These are phyloP conservation scores for Limtongia smithiae DNA, from an alignment of 805 yeast genomes.

Conservation along the genomic window DNA sequence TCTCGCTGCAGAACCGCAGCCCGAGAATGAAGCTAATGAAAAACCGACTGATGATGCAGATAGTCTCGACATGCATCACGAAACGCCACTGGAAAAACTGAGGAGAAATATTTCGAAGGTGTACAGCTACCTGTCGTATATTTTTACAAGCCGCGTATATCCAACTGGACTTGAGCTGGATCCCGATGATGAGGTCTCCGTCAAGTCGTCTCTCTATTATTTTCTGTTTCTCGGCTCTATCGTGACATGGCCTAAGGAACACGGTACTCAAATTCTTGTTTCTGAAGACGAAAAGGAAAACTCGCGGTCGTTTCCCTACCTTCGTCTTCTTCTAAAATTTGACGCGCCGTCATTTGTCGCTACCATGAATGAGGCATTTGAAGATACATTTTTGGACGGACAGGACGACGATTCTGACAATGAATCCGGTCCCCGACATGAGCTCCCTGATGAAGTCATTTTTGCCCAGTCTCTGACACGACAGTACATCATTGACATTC, in stretches of 20 bases:
- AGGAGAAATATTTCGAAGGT: constrained; percentile 37
- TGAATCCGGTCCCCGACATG: constrained; percentile 18
- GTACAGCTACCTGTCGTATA: constrained; percentile 62
- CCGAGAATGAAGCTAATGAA: background rate
- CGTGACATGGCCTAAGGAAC: constrained; percentile 45
- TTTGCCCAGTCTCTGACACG: constrained; percentile 49
- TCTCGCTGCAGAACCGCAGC: background rate
- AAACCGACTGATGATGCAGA: constrained; percentile 17
- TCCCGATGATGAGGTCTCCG: constrained; percentile 37
- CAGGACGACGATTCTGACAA: constrained; percentile 40
- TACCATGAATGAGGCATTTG: constrained; percentile 76
- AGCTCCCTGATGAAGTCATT: constrained; percentile 23
- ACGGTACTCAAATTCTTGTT: constrained; percentile 39
- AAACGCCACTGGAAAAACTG: background rate
- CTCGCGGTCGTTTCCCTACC: constrained; percentile 66
- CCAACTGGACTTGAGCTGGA: constrained; percentile 61
- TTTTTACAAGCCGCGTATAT: constrained; percentile 73
- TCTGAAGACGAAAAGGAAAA: constrained; percentile 29
- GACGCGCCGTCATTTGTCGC: constrained; percentile 60
- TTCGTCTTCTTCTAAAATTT: constrained; percentile 52
- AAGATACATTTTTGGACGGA: constrained; percentile 70
- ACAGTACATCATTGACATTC: constrained; percentile 72
- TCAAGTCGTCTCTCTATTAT: constrained; percentile 53
- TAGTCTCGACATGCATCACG: constrained; percentile 27
- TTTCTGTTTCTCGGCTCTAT: constrained; percentile 54